Evolutionary conservation across 768 basidiomycete genomes (phyloP).

Genomic region (Suillus variegatus): DNA sequence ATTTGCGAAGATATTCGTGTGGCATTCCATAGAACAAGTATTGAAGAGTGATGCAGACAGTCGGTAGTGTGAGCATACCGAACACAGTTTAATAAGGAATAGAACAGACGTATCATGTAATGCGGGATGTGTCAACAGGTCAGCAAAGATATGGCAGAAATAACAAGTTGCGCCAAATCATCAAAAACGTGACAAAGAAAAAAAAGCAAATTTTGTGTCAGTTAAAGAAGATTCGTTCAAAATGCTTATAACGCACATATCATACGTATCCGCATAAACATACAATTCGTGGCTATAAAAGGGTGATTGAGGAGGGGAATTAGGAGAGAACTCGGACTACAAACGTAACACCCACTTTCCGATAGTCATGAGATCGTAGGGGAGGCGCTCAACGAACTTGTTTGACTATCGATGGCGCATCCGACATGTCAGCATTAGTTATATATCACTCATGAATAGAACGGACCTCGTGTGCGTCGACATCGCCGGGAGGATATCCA

Average conservation of each 20-base stretch:
- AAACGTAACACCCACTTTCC: slow-evolving; percentile 57
- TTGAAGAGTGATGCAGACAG: not conserved
- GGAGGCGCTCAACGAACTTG: slow-evolving; percentile 67
- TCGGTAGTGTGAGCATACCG: not conserved
- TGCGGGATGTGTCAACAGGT: not conserved
- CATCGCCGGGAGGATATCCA: slow-evolving; percentile 66
- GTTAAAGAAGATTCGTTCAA: not conserved
- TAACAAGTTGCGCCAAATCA: not conserved
- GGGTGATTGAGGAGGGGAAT: not conserved
- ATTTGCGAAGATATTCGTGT: not conserved
- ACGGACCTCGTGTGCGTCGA: slow-evolving; percentile 71
- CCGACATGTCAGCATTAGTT: not conserved
- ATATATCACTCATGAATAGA: not conserved
- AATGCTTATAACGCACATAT: slow-evolving; percentile 48
- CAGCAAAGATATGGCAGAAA: too few relatives aligned
- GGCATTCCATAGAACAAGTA: not conserved
- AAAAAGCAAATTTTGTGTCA: not conserved
- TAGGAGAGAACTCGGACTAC: not conserved
- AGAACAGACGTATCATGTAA: not conserved
- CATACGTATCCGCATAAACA: slow-evolving; percentile 61
- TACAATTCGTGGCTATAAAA: slow-evolving; percentile 77
- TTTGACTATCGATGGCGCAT: slow-evolving; percentile 53
- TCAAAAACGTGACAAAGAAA: not conserved
- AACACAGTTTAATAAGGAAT: not conserved
- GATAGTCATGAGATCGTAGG: slow-evolving; percentile 82